phyloP scores from a whole-genome alignment of 768 basidiomycete species.

The Macrocybe gigantea region DNA sequence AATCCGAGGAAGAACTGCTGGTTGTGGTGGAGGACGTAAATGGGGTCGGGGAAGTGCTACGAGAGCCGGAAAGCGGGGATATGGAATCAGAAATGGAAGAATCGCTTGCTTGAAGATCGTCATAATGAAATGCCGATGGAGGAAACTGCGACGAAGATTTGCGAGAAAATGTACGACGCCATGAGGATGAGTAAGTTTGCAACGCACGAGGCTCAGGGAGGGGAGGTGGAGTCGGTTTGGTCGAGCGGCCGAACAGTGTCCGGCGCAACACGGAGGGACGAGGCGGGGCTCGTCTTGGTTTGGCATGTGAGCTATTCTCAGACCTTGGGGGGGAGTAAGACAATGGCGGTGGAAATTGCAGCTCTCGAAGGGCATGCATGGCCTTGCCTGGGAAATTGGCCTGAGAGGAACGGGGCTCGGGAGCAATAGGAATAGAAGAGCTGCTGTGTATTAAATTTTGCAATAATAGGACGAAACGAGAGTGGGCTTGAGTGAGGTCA shows the following conservation, averaged over 20 bases:
- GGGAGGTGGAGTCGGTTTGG: conserved; percentile 33
- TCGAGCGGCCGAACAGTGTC: conserved; percentile 28
- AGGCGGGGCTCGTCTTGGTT: conserved; percentile 14
- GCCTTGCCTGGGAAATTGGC: neutral
- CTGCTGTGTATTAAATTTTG: conserved; percentile 62
- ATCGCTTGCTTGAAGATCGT: conserved; percentile 11
- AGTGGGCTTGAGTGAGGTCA: conserved; percentile 52
- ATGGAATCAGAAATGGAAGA: neutral
- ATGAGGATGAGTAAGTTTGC: conserved; percentile 36
- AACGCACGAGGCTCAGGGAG: conserved; percentile 37
- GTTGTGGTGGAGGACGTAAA: conserved; percentile 65
- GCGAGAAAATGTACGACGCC: conserved; percentile 29
- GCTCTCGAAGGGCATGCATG: too few relatives aligned
- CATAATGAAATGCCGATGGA: conserved; percentile 8
- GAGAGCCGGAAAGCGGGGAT: conserved; percentile 56
- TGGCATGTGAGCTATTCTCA: too few relatives aligned
- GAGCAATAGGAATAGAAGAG: conserved; percentile 36
- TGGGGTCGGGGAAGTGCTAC: conserved; percentile 68
- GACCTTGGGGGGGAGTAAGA: too few relatives aligned
- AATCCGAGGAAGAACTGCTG: conserved; percentile 56
- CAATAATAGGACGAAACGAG: conserved; percentile 65
- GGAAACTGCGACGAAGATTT: conserved; percentile 12
- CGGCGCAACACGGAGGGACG: conserved; percentile 11
- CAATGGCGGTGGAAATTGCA: too few relatives aligned
- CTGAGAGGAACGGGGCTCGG: conserved; percentile 35